Evolutionary conservation across 2,329 filamentous ascomycete genomes (phyloP).

Genomic region (Aspergillus sp.): DNA sequence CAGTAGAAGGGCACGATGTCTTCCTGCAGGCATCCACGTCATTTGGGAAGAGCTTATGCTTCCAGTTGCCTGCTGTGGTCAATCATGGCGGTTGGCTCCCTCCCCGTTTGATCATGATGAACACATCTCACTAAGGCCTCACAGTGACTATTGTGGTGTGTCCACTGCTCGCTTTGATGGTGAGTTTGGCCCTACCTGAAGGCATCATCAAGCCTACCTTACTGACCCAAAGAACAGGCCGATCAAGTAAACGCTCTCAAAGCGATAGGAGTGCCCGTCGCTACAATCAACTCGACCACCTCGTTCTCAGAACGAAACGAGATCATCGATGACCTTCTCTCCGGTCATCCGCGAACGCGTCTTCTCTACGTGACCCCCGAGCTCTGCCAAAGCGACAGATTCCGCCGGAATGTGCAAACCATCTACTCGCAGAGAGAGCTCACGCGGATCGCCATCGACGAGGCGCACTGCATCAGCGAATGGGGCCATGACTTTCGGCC

Average conservation of each 20-base stretch:
- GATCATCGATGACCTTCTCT: constrained; percentile 79
- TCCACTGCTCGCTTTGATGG: constrained; percentile 86
- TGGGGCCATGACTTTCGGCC: constrained; percentile 98
- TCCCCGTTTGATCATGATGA: constrained; percentile 3
- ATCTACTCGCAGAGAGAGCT: constrained; percentile 80
- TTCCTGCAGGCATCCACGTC: constrained; percentile 76
- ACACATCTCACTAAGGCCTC: constrained; percentile 8
- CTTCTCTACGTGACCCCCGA: constrained; percentile 94
- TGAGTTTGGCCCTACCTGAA: constrained; percentile 33
- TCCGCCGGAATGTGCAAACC: constrained; percentile 70
- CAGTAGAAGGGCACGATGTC: constrained; percentile 80
- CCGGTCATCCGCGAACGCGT: constrained; percentile 78
- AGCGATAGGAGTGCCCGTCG: constrained; percentile 72
- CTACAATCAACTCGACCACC: constrained; percentile 84
- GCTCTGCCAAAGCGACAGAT: constrained; percentile 73
- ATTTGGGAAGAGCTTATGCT: constrained; percentile 92
- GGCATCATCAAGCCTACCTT: neutral
- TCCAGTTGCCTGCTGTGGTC: constrained; percentile 85
- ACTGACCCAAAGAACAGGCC: constrained; percentile 54
- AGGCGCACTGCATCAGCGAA: constrained; percentile 96
- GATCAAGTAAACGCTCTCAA: constrained; percentile 86
- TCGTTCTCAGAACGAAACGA: constrained; percentile 60
- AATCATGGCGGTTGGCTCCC: constrained; percentile 72
- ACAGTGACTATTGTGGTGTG: constrained; percentile 87
- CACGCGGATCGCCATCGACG: constrained; percentile 85